A percentile compares a stretch with the other conserved stretches of the same genome.
phyloP scores from a whole-genome alignment of 306 rosid species.

The Cucumis cinereus region DNA sequence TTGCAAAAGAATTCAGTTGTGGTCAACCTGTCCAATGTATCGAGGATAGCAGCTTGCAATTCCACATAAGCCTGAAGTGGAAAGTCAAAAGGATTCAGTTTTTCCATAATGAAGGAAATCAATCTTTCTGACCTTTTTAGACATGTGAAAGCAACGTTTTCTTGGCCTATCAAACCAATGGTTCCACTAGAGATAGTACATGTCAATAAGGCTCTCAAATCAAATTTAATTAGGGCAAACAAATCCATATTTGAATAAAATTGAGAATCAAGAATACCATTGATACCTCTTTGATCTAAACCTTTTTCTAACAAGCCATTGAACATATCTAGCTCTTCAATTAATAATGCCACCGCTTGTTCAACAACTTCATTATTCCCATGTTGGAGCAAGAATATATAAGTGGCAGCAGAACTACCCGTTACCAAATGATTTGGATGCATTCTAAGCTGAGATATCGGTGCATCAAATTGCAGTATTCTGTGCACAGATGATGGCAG shows the following conservation, averaged over 20 bases:
- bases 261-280: conserved; percentile 21
- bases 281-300: conserved; percentile 20
- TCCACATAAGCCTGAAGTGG: conserved; percentile 51
- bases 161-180: conserved; percentile 38
- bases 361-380: conserved; percentile 75
- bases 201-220: conserved; percentile 64
- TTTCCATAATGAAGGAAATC: conserved; percentile 37
- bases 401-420: conserved; percentile 83
- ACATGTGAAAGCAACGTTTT: conserved; percentile 32
- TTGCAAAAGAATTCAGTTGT: conserved; percentile 45
- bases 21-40: conserved; percentile 56
- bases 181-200: conserved; percentile 40
- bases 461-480: conserved; percentile 57
- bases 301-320: conserved; percentile 40
- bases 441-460: conserved; percentile 63
- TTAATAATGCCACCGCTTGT: conserved; percentile 41
- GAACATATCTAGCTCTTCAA: conserved; percentile 59
- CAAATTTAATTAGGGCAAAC: conserved; percentile 63
- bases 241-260: conserved; percentile 53
- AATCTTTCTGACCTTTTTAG: conserved; percentile 52
- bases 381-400: conserved; percentile 82
- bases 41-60: conserved; percentile 58
- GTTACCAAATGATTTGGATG: conserved; percentile 85
- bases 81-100: conserved; percentile 59
- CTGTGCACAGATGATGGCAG: conserved; percentile 53